Evolutionary conservation across 2,329 filamentous ascomycete genomes (phyloP), one percentile per base, ranked within the genome.

Genomic region (Emmonsiellopsis sp.): DNA sequence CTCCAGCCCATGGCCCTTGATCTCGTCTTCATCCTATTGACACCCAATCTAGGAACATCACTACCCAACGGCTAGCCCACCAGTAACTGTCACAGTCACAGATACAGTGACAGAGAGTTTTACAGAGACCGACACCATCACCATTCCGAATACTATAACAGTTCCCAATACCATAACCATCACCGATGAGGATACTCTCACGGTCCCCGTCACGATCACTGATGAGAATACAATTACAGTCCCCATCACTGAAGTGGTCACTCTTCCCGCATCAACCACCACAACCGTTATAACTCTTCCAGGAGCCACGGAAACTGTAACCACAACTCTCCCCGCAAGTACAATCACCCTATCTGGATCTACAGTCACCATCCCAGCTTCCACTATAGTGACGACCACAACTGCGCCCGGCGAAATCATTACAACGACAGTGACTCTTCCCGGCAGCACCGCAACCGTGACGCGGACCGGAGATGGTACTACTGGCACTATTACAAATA

Each of bases 321-420:
- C 57, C 2, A 53, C 40, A 11, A 47, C 55, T 6, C 54, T 56
- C 8, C 32, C 54, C 39, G 50, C 55, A 10, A 53, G 39, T 27
- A 61, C 57, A 8, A 49, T 56, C 14, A 61, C 61, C 1, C 14
- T 58, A 9, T 44, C 59, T 2, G 57, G 54, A 43, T 42, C 40
- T 3, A 48, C 51, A 9, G 52, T 51, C 14, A 56, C 52, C 7
- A 37, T 55, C 17, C 55, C 56, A 47, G 46, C 21, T 11, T 13
- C 31, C 2, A 60, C 59, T 1, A 53, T 54, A 3, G 56, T 57
- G 2, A 46, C 54, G 6, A 60, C 57, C 10, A 55, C 49, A 42
- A 62, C 60, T 2, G 32, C 62, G 3, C 57, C 58, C 11, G 59
- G 59, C 31, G 55, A 55, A 9, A 62, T 58, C 9, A 42, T 60